Conservation (phyloP, 176 grass and related monocot genomes). For the Triticum turgidum region DNA sequence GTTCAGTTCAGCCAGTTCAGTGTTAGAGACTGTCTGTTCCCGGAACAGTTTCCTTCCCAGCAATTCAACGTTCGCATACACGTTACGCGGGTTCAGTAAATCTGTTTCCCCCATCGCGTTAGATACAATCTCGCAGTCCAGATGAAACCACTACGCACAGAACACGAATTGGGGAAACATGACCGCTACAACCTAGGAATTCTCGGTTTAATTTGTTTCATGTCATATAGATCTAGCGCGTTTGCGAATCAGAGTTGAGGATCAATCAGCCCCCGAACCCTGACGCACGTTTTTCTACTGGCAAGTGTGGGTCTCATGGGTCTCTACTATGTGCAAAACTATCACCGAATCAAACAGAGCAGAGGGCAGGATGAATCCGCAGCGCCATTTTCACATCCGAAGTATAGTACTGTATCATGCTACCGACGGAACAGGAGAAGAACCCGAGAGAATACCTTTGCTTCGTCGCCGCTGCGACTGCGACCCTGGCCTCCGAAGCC, state of each 20-base stretch:
- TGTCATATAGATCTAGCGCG: background rate
- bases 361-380: background rate
- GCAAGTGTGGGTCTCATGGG: background rate
- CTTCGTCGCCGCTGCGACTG: background rate
- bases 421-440: background rate
- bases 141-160: background rate
- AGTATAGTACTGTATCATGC: no score
- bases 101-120: background rate
- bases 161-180: background rate
- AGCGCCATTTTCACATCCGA: background rate
- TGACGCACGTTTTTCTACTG: background rate
- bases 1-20: background rate
- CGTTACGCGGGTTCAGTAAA: background rate
- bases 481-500: background rate
- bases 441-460: slow-evolving; percentile 17
- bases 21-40: background rate
- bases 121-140: background rate
- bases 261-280: background rate
- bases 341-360: background rate
- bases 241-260: background rate
- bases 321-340: background rate
- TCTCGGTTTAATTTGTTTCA: background rate
- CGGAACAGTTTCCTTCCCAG: background rate
- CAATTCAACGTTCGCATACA: background rate
- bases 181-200: background rate